phyloP scores from a whole-genome alignment of 2,329 filamentous ascomycete genomes.

The Colletotrichum simmondsii region DNA sequence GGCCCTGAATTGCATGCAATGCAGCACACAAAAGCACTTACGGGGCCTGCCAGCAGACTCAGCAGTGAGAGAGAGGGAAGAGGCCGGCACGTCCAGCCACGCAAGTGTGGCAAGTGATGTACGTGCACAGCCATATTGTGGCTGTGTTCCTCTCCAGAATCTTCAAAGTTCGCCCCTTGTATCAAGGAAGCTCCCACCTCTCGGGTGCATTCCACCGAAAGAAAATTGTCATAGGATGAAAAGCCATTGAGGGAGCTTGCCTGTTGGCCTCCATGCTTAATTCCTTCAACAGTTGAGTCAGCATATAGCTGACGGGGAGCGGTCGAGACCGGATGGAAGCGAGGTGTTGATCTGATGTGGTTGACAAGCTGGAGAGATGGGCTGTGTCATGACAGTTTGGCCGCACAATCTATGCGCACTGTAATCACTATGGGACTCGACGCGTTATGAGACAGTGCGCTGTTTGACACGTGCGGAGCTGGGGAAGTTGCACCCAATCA shows the following conservation, averaged over 20 bases:
- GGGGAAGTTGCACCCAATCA: conserved; percentile 9
- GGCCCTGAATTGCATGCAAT: background rate
- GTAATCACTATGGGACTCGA: background rate
- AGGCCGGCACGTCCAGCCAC: background rate
- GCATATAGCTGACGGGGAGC: background rate
- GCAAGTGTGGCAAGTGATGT: conserved; percentile 12
- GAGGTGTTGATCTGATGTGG: background rate
- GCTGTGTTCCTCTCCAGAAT: conserved; percentile 26
- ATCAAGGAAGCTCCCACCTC: background rate
- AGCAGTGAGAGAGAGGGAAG: background rate
- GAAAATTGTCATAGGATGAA: background rate
- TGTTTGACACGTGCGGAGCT: background rate
- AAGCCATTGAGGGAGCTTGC: background rate
- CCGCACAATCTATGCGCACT: background rate
- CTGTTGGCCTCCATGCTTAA: background rate
- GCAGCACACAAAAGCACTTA: background rate
- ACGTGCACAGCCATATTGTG: conserved; percentile 20
- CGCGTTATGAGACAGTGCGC: background rate
- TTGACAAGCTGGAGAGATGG: background rate
- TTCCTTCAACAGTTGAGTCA: background rate
- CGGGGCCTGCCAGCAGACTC: background rate
- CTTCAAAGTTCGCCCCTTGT: background rate
- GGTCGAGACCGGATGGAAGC: background rate
- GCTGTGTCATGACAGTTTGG: background rate
- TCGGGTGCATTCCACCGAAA: conserved; percentile 1